Conservation (phyloP, 2,329 filamentous ascomycete genomes). For the Colletotrichum horii region DNA sequence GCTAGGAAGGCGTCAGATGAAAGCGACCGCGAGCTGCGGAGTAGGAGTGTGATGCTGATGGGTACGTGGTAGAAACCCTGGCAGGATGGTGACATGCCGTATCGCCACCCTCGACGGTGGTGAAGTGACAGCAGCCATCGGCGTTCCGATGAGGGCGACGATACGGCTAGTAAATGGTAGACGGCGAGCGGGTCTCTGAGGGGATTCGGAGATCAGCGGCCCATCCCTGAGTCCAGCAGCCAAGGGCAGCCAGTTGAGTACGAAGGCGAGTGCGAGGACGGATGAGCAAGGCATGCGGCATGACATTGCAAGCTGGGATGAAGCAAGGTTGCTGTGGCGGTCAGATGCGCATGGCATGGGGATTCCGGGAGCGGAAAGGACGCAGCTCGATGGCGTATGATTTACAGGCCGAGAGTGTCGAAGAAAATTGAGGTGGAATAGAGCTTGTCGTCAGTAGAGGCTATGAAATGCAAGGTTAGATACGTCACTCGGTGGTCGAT, state of each 20-base stretch:
- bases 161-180: neutral
- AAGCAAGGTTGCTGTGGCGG: neutral
- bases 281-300: neutral
- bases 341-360: neutral
- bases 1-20: neutral
- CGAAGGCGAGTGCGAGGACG: neutral
- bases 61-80: neutral
- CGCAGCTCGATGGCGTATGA: neutral
- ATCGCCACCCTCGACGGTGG: neutral
- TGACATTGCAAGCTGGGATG: neutral
- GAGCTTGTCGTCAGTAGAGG: neutral
- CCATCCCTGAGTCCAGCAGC: neutral
- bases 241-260: neutral
- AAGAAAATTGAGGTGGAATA: neutral
- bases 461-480: neutral
- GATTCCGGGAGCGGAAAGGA: neutral
- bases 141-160: neutral
- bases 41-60: neutral
- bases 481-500: neutral
- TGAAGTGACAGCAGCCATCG: neutral
- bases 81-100: constrained; percentile 7
- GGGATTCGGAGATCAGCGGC: constrained; percentile 17
- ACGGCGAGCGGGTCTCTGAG: neutral
- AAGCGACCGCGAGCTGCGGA: neutral
- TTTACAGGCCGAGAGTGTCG: neutral